These are phyloP conservation scores for Bolboschoenus planiculmis DNA, from an alignment of 176 grass and related monocot genomes.

Conservation along the genomic window DNA sequence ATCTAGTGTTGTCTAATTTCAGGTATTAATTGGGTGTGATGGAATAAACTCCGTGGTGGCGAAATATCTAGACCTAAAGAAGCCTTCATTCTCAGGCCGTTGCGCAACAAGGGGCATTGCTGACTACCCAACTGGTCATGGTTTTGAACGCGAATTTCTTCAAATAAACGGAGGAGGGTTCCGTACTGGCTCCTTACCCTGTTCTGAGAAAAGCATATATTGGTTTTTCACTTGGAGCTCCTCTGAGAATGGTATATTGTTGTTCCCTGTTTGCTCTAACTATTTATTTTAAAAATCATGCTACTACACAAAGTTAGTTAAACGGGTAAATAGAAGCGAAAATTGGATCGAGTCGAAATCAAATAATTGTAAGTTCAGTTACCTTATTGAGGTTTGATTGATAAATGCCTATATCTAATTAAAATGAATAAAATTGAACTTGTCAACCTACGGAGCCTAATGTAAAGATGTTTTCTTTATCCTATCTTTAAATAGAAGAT, in stretches of 20 bases:
- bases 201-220: slow-evolving; percentile 36
- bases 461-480: not conserved
- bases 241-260: slow-evolving; percentile 9
- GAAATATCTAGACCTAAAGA: slow-evolving; percentile 41
- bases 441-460: not conserved
- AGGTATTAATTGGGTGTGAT: slow-evolving; percentile 61
- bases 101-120: slow-evolving; percentile 41
- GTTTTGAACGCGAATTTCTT: slow-evolving; percentile 34
- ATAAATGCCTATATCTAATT: slow-evolving; percentile 6
- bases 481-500: not conserved
- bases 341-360: not conserved
- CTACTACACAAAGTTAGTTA: not conserved
- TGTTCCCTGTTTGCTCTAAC: not conserved
- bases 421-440: not conserved
- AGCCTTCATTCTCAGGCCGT: slow-evolving; percentile 38
- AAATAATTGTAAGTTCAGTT: not conserved
- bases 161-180: slow-evolving; percentile 37
- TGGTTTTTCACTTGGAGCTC: slow-evolving; percentile 78
- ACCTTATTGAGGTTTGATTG: not conserved
- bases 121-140: slow-evolving; percentile 33
- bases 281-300: not conserved
- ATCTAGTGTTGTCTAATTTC: not conserved
- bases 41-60: slow-evolving; percentile 67
- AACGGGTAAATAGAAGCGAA: not conserved
- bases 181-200: slow-evolving; percentile 35